phyloP scores from a whole-genome alignment of 345 rosid genomes.

The Alliaria petiolata region DNA sequence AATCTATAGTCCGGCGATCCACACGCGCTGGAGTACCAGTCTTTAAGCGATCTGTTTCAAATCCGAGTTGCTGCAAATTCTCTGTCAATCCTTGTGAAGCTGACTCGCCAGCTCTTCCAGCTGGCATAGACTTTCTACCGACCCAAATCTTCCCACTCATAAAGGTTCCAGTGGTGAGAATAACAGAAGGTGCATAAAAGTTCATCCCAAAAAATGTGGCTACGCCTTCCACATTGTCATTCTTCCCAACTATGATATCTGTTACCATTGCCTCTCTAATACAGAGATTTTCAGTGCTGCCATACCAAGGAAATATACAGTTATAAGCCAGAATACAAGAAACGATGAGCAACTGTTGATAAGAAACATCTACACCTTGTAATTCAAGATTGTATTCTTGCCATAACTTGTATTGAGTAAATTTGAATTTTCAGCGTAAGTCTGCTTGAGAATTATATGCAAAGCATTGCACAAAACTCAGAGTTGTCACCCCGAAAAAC shows the following conservation, averaged over 20 bases:
- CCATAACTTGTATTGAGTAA: neutral
- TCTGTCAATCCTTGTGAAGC: slow-evolving; percentile 95
- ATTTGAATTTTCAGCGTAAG: neutral
- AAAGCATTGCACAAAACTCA: neutral
- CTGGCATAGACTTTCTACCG: slow-evolving; percentile 89
- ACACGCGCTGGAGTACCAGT: slow-evolving; percentile 98
- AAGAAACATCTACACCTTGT: neutral
- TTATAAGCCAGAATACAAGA: slow-evolving; percentile 26
- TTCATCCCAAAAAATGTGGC: slow-evolving; percentile 90
- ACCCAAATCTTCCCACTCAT: slow-evolving; percentile 99
- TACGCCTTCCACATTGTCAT: slow-evolving; percentile 90
- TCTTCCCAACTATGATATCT: slow-evolving; percentile 82
- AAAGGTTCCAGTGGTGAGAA: slow-evolving; percentile 95
- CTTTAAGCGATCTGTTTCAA: slow-evolving; percentile 88
- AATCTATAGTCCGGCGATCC: slow-evolving; percentile 84
- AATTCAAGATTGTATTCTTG: neutral
- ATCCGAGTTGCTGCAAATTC: slow-evolving; percentile 79
- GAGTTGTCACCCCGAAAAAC: neutral
- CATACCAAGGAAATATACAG: slow-evolving; percentile 27
- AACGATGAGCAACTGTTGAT: neutral
- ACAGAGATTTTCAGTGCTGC: slow-evolving; percentile 81
- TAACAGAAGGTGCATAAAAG: slow-evolving; percentile 84
- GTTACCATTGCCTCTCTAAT: slow-evolving; percentile 98
- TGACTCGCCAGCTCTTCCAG: slow-evolving; percentile 99
- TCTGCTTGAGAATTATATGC: neutral